phyloP scores from a whole-genome alignment of 768 basidiomycete species.

The Pulveroboletus frians region DNA sequence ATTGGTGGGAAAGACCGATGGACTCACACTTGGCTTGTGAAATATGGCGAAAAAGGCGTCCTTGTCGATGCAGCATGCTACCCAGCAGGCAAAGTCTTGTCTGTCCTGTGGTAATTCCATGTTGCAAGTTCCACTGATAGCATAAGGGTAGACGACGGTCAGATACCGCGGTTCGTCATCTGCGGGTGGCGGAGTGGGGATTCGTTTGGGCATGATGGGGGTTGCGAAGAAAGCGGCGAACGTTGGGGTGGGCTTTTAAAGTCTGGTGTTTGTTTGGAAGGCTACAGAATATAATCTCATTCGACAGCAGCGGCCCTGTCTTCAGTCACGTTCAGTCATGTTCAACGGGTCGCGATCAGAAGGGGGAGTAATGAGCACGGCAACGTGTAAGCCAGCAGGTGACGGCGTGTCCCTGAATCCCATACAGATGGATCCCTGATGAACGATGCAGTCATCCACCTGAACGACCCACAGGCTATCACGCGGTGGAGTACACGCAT shows the following conservation, averaged over 20 bases:
- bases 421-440: neutral
- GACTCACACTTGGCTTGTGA: slow-evolving; percentile 42
- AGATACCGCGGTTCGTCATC: slow-evolving; percentile 44
- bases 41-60: slow-evolving; percentile 36
- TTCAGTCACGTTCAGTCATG: neutral
- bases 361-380: neutral
- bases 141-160: slow-evolving; percentile 43
- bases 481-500: neutral
- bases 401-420: neutral
- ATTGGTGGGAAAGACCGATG: neutral
- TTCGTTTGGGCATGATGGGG: slow-evolving; percentile 38
- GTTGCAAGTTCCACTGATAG: slow-evolving; percentile 33
- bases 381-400: neutral
- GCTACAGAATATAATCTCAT: neutral
- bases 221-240: neutral
- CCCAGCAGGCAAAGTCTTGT: slow-evolving; percentile 38
- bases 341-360: neutral
- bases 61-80: slow-evolving; percentile 37
- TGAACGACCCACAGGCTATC: neutral
- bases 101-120: slow-evolving; percentile 37
- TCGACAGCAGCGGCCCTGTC: neutral
- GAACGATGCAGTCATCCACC: too few relatives aligned
- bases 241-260: neutral
- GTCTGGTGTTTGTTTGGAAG: neutral
- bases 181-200: slow-evolving; percentile 37